phyloP scores from a whole-genome alignment of 2,329 filamentous ascomycete species.

The Botrytis galanthina region DNA sequence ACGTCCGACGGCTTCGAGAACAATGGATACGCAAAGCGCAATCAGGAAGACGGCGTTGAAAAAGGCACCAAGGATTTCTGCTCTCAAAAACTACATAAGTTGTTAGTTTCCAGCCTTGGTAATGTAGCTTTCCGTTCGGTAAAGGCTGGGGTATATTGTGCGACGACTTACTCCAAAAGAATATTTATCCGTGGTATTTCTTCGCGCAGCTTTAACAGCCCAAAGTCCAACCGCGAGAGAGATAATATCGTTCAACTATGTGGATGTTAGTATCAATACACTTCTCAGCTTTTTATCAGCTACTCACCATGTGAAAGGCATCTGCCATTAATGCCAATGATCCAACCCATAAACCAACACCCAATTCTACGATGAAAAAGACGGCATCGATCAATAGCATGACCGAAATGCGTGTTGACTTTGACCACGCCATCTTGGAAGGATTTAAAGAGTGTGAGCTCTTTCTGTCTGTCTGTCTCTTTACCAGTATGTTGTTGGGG shows the following conservation, averaged over 20 bases:
- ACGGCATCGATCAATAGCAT: constrained; percentile 85
- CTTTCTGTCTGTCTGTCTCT: background rate
- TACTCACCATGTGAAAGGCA: constrained; percentile 90
- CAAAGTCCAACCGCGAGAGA: constrained; percentile 89
- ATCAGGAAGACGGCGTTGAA: constrained; percentile 98
- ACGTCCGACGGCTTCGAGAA: constrained; percentile 89
- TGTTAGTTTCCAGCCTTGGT: background rate
- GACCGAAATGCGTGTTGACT: constrained; percentile 86
- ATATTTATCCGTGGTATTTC: constrained; percentile 83
- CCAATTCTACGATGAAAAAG: constrained; percentile 89
- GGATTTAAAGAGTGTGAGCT: background rate
- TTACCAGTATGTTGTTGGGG: background rate
- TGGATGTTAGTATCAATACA: constrained; percentile 25
- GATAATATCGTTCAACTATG: constrained; percentile 93
- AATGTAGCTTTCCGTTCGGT: constrained; percentile 31
- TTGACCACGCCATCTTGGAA: constrained; percentile 78
- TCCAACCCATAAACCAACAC: constrained; percentile 80
- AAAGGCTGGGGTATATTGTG: background rate
- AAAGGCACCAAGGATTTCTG: constrained; percentile 92
- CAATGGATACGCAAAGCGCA: constrained; percentile 91
- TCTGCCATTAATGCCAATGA: constrained; percentile 94
- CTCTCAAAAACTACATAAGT: constrained; percentile 76
- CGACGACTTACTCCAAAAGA: constrained; percentile 76
- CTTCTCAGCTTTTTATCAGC: constrained; percentile 20
- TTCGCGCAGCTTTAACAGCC: constrained; percentile 87